Conservation (phyloP, 495 filamentous ascomycete genomes). For the Podospora bellae-mahoneyi region DNA sequence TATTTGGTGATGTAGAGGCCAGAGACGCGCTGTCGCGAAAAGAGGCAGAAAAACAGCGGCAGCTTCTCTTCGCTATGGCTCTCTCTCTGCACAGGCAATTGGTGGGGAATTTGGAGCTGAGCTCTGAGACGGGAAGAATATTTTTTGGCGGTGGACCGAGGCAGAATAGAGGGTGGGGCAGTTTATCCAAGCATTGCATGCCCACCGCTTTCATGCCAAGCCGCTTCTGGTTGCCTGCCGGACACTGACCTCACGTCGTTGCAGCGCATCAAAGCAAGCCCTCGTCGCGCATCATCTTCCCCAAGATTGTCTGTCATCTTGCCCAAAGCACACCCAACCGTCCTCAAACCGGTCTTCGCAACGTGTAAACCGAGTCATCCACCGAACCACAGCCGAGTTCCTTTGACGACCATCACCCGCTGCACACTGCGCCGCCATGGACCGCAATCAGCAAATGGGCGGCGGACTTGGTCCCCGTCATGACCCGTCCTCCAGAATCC, state of each 20-base stretch:
- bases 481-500: slow-evolving; percentile 48
- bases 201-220: not conserved
- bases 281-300: not conserved
- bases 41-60: slow-evolving; percentile 6
- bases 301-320: too few species aligned
- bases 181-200: slow-evolving; percentile 3
- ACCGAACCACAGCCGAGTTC: not conserved
- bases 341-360: too few species aligned
- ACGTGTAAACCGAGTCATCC: not conserved
- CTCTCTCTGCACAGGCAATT: slow-evolving; percentile 26
- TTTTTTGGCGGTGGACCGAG: slow-evolving; percentile 39
- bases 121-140: slow-evolving; percentile 26
- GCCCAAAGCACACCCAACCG: too few species aligned
- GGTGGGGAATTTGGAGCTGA: slow-evolving; percentile 31
- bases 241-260: not conserved
- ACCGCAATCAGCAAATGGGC: slow-evolving; percentile 39
- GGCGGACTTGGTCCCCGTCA: slow-evolving; percentile 53
- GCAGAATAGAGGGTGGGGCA: slow-evolving; percentile 30
- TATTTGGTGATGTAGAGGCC: not conserved
- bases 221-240: not conserved
- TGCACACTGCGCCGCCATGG: slow-evolving; percentile 37
- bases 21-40: slow-evolving; percentile 11
- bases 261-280: not conserved
- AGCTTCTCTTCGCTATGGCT: slow-evolving; percentile 20
- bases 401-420: slow-evolving; percentile 1